Evolutionary conservation across 768 basidiomycete genomes (phyloP).

Genomic region (Collybia nuda): DNA sequence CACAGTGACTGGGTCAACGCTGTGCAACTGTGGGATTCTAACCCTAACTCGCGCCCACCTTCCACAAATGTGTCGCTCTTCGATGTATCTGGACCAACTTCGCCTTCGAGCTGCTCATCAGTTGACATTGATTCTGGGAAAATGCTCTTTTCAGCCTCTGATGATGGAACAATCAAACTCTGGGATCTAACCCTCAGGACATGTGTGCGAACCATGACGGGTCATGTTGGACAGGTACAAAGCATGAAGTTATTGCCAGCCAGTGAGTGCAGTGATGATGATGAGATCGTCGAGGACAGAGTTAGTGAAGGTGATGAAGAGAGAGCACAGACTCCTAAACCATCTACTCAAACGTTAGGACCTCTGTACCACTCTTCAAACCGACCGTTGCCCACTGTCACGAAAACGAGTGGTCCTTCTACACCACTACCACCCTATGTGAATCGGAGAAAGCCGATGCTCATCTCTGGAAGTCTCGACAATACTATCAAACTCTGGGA

Average conservation of each 20-base stretch:
- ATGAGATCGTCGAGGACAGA: not conserved
- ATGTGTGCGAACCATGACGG: constrained; percentile 82
- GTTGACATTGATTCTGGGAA: constrained; percentile 77
- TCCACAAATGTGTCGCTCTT: constrained; percentile 31
- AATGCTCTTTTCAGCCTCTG: constrained; percentile 96
- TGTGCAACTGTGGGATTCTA: constrained; percentile 88
- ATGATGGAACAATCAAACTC: constrained; percentile 89
- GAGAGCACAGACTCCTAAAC: not conserved
- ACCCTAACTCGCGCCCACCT: constrained; percentile 27
- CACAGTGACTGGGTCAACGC: constrained; percentile 97
- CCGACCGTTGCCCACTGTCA: not conserved
- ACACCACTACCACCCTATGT: not conserved
- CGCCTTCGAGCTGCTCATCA: constrained; percentile 25
- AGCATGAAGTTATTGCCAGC: constrained; percentile 78
- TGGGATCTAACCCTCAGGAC: constrained; percentile 87
- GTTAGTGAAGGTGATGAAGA: not conserved
- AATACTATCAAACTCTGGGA: constrained; percentile 98
- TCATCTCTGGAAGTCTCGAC: constrained; percentile 89
- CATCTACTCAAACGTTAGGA: not conserved
- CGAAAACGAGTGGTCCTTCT: not conserved
- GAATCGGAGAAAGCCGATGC: constrained; percentile 58
- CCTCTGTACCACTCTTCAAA: not conserved
- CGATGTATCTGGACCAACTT: constrained; percentile 30
- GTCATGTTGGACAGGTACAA: constrained; percentile 95
- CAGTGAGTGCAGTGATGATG: constrained; percentile 47